Evolutionary conservation across 139 green algal species (phyloP), one percentile per base, ranked within the genome.

Genomic region (Picochlorum sp.): DNA sequence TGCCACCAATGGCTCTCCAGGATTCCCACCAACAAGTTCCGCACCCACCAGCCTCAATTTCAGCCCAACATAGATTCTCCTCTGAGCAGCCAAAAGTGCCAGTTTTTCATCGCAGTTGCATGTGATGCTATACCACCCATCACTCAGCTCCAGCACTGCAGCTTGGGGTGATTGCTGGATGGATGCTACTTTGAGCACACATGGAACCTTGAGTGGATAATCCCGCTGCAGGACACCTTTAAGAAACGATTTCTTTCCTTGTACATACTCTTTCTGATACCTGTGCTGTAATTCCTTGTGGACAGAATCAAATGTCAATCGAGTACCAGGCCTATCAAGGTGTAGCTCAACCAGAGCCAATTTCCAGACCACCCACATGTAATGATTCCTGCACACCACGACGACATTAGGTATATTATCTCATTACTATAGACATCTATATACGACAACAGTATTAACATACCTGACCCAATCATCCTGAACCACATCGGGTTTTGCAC

Each of bases 321-420:
- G 41, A 45, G 47, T 23, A 6, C 23, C 49, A 26, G 16, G 47
- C 47, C 47, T 54, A 8, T 54, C 18, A 9, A 54, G 47, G 18
- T 54, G 11, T 52, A 60, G 41, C 57, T 85, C 78, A 49, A 81
- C 77, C 2, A 63, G 49, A 24, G 83, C 78, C 49, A 88, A 75
- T 74, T 90, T 90, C 82, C 84, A 91, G n/a, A 90, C 70, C 38
- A 85, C 64, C 84, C 79, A 87, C 4, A 69, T 74, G 60, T 67
- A 86, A 50, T 85, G 76, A 65, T 91, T 90, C 20, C 20, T 20
- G n/a, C 8, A 54, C 47, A 21, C 16, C 6, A 4, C 16, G 7
- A 26, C 11, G 6, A 7, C 16, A 21, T 21, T 30, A 5, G 4
- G 28, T 30, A 30, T 30, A 0, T 30, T 30, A 6, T 30, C 4